Conservation (phyloP, 371 early-diverging fungal genomes). For the Circinella umbellata region DNA sequence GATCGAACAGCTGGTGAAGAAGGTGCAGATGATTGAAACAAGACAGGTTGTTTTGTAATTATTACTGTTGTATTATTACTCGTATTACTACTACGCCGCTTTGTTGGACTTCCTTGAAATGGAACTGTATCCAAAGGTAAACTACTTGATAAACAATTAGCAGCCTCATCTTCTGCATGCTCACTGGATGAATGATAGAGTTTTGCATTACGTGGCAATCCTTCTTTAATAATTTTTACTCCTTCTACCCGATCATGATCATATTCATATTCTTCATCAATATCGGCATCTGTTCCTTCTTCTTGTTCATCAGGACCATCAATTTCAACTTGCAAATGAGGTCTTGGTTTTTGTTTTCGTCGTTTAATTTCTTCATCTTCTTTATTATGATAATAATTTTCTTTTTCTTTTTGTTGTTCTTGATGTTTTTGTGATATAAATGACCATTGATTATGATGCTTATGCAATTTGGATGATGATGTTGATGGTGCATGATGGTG, state of each 20-base stretch:
- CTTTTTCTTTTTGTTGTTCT: neutral
- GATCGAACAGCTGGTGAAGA: conserved; percentile 38
- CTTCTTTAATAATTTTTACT: neutral
- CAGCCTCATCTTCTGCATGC: neutral
- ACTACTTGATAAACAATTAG: conserved; percentile 32
- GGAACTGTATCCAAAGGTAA: conserved; percentile 33
- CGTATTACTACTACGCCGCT: neutral
- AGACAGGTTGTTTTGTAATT: neutral
- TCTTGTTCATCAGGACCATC: neutral
- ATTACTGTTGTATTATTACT: neutral
- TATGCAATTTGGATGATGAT: neutral
- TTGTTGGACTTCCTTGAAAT: neutral
- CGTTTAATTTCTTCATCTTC: neutral
- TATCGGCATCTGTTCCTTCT: neutral
- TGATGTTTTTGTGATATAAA: neutral
- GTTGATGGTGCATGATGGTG: too few relatives aligned
- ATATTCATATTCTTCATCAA: neutral
- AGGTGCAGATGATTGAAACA: conserved; percentile 26
- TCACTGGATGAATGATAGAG: conserved; percentile 9
- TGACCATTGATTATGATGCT: too few relatives aligned
- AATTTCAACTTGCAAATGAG: neutral
- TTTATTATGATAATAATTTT: neutral
- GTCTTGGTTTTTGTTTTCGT: neutral
- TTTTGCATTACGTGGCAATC: conserved; percentile 11
- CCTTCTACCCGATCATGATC: neutral